These are phyloP conservation scores for Pholiota microspora DNA, from an alignment of 768 basidiomycete species.

Conservation along the genomic window DNA sequence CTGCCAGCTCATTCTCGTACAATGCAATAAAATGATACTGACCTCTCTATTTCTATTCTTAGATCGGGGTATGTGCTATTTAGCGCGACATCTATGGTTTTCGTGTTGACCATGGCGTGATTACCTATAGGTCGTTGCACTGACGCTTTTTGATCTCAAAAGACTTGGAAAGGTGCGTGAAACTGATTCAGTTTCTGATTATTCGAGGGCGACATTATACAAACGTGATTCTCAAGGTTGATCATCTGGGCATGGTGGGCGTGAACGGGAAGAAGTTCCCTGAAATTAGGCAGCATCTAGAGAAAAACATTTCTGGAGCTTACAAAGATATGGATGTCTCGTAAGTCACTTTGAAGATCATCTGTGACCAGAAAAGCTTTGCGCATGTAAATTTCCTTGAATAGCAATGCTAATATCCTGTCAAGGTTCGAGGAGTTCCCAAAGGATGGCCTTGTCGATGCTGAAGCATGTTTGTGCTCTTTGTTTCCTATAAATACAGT, in stretches of 20 bases:
- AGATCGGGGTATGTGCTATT: slow-evolving; percentile 64
- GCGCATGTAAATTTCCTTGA: no score
- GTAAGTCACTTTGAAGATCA: slow-evolving; percentile 39
- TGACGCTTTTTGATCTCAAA: slow-evolving; percentile 88
- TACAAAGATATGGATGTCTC: slow-evolving; percentile 88
- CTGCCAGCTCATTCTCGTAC: slow-evolving; percentile 8
- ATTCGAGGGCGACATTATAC: neutral
- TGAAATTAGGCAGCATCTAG: slow-evolving; percentile 75
- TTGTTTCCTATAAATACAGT: neutral
- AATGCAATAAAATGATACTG: neutral
- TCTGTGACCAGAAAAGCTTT: no score
- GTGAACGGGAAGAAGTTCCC: slow-evolving; percentile 89
- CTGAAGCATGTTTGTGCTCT: slow-evolving; percentile 72
- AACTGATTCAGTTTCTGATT: neutral
- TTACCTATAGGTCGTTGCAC: slow-evolving; percentile 68
- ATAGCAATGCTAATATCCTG: neutral
- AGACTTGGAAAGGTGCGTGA: slow-evolving; percentile 67
- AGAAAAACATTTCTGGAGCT: slow-evolving; percentile 76
- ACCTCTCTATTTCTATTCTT: slow-evolving; percentile 3
- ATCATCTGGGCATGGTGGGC: slow-evolving; percentile 82
- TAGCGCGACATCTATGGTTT: no score
- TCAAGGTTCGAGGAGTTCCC: slow-evolving; percentile 79
- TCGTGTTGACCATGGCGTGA: neutral
- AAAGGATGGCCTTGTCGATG: slow-evolving; percentile 61
- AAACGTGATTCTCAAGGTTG: slow-evolving; percentile 42